A percentile compares a stretch with the other conserved stretches of the same genome.
phyloP scores from a whole-genome alignment of 352 stramenopile species.

The Phytophthora citrophthora region DNA sequence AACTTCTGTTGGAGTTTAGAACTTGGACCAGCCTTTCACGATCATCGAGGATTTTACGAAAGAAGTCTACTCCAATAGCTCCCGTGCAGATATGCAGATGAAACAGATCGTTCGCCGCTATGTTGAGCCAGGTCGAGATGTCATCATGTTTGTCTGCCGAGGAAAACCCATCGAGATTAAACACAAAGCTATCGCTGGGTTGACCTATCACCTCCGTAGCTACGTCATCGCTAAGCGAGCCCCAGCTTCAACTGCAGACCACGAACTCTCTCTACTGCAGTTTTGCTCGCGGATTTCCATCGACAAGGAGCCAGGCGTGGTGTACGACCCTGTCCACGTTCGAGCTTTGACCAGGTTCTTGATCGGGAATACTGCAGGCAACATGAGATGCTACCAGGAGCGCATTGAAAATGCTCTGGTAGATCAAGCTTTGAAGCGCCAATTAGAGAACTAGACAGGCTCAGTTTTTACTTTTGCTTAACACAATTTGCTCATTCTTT shows the following conservation, averaged over 20 bases:
- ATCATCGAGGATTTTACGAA: constrained; percentile 39
- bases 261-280: constrained; percentile 53
- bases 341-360: constrained; percentile 40
- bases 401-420: constrained; percentile 10
- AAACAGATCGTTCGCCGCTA: constrained; percentile 37
- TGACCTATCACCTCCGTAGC: constrained; percentile 28
- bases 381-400: constrained; percentile 9
- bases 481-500: not conserved
- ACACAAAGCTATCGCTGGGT: constrained; percentile 26
- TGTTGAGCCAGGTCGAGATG: constrained; percentile 29
- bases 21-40: constrained; percentile 34
- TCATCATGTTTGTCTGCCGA: constrained; percentile 31
- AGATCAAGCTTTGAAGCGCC: constrained; percentile 5
- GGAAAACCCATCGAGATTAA: constrained; percentile 31
- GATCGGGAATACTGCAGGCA: constrained; percentile 3
- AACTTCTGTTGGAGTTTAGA: constrained; percentile 20
- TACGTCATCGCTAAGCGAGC: constrained; percentile 52
- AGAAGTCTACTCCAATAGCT: constrained; percentile 31
- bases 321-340: constrained; percentile 34
- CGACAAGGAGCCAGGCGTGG: constrained; percentile 39
- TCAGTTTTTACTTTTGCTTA: not conserved
- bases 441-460: not conserved
- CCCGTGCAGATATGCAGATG: constrained; percentile 32
- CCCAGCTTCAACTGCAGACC: constrained; percentile 25
- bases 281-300: constrained; percentile 58